Percentiles rank a stretch among this genome's conserved stretches.
These are phyloP conservation scores for Aspergillus conjunctus DNA, from an alignment of 495 filamentous ascomycete genomes.

Conservation along the genomic window DNA sequence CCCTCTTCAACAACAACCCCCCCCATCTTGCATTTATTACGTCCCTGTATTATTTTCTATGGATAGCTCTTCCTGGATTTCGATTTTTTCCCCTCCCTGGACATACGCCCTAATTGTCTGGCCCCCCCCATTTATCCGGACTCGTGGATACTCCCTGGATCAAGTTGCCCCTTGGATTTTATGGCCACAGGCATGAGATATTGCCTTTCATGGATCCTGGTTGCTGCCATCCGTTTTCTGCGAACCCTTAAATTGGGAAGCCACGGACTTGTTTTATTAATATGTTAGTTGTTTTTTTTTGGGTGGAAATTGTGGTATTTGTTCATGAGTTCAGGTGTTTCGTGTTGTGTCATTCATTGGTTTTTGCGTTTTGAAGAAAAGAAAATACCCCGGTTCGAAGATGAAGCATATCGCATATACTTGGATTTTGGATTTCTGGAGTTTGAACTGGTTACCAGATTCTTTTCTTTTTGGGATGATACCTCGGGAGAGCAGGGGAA, in stretches of 20 bases:
- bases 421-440: slow-evolving; percentile 13
- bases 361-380: slow-evolving; percentile 22
- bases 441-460: slow-evolving; percentile 10
- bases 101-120: slow-evolving; percentile 25
- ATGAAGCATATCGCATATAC: slow-evolving; percentile 18
- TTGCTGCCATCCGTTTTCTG: slow-evolving; percentile 9
- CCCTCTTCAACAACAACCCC: not conserved
- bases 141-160: slow-evolving; percentile 18
- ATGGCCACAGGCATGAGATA: slow-evolving; percentile 9
- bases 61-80: slow-evolving; percentile 13
- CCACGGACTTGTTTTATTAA: slow-evolving; percentile 22
- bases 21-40: slow-evolving; percentile 19
- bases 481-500: slow-evolving; percentile 12
- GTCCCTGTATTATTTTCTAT: slow-evolving; percentile 24
- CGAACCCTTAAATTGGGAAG: slow-evolving; percentile 12
- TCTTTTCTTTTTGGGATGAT: slow-evolving; percentile 18
- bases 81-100: slow-evolving; percentile 14
- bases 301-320: slow-evolving; percentile 8
- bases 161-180: slow-evolving; percentile 9
- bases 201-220: slow-evolving; percentile 17
- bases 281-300: slow-evolving; percentile 14
- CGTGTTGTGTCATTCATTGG: slow-evolving; percentile 15
- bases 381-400: slow-evolving; percentile 27
- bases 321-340: slow-evolving; percentile 13
- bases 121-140: slow-evolving; percentile 17